A percentile compares a stretch with the other conserved stretches of the same genome.
Conservation (phyloP, 169 alveolate species). For the Cytauxzoon felis region DNA sequence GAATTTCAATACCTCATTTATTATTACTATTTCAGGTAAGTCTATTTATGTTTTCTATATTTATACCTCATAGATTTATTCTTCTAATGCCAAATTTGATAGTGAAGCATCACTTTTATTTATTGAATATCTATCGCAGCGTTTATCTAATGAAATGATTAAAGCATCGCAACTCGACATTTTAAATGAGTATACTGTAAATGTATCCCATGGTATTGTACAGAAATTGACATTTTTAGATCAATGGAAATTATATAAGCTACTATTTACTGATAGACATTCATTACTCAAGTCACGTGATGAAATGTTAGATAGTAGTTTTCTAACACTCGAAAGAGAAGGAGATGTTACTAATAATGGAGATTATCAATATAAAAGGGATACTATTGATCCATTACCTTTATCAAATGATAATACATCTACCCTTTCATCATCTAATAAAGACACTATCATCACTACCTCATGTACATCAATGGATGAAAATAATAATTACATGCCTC, state of each 20-base stretch:
- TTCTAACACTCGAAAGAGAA: too few species aligned
- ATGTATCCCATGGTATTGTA: background rate
- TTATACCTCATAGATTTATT: background rate
- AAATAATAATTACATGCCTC: too few species aligned
- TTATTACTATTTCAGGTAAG: conserved; percentile 41
- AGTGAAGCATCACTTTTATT: conserved; percentile 12
- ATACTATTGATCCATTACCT: too few species aligned
- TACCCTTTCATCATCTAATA: too few species aligned
- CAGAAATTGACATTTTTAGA: background rate
- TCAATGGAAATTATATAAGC: background rate
- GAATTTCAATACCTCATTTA: conserved; percentile 33
- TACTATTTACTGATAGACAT: too few species aligned
- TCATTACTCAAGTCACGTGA: too few species aligned
- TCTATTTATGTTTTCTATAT: background rate
- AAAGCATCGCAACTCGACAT: background rate
- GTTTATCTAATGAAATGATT: background rate
- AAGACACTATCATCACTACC: too few species aligned
- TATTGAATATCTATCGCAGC: conserved; percentile 26
- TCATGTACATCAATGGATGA: too few species aligned
- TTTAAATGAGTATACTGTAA: background rate
- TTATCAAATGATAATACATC: too few species aligned
- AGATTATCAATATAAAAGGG: too few species aligned
- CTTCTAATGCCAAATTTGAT: background rate
- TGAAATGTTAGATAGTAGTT: too few species aligned
- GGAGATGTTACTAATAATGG: too few species aligned